Evolutionary conservation across 2,329 filamentous ascomycete genomes (phyloP), one percentile per base, ranked within the genome.

Genomic region (Aspergillus novofumigatus): DNA sequence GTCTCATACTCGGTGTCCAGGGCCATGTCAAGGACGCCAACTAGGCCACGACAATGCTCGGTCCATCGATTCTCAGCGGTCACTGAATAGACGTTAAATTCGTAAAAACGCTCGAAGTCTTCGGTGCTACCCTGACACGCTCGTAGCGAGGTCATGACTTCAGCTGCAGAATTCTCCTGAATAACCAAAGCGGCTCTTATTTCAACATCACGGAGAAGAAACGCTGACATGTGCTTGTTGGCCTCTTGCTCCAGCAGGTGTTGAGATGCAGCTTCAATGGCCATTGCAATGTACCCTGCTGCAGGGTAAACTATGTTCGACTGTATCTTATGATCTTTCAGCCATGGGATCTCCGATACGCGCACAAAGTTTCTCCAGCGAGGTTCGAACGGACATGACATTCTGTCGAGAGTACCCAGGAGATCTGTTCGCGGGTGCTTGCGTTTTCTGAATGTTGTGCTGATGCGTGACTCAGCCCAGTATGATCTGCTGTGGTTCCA

Each of bases 251-350:
- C 58, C 20, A 21, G 29, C 11, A 57, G 14, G 44, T 62, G 59
- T 23, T 67, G 62, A 2, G 21, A 44, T 2, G 56, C 50, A 8
- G 70, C 72, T 52, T 73, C 69, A 1, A 69, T 63, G 2, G 63
- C 66, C 64, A 72, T 71, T 7, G 52, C 54, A 21, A 74, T 54
- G 42, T 69, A 68, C 2, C 67, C 72, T 6, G 70, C 69, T 4
- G 59, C 66, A 2, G 72, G 72, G 49, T 67, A 72, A 1, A 73
- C 53, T 8, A 69, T 64, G 10, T 61, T 62, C 0, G 58, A 61
- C 25, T 65, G 59, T 9, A 73, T 60, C 7, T 52, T 60, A 51
- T 75, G 72, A 23, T 70, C 66, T 4, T 48, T 28, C 6, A 73
- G 51, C 72, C 72, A 74, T 4, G 69, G 67, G 2, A 61, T 52